These are phyloP conservation scores for Malassezia obtusa DNA, from an alignment of 1,284 basidiomycete species.

Conservation along the genomic window DNA sequence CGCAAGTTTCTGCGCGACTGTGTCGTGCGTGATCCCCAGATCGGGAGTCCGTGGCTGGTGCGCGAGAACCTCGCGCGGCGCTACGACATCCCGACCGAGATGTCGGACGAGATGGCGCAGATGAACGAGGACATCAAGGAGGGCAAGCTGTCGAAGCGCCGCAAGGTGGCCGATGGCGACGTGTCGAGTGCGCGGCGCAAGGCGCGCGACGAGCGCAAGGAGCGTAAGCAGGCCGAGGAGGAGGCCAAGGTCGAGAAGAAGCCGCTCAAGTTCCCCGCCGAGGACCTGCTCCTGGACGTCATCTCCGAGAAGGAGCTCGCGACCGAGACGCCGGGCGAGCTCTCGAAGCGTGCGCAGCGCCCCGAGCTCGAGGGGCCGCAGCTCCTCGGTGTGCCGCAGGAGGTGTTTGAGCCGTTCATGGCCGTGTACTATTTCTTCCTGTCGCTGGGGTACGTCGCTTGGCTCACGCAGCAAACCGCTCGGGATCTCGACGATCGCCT, in stretches of 20 bases:
- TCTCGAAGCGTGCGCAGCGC: conserved; percentile 49
- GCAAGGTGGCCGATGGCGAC: conserved; percentile 63
- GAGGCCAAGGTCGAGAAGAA: conserved; percentile 23
- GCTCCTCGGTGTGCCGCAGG: conserved; percentile 60
- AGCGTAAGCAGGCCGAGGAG: conserved; percentile 8
- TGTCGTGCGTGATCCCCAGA: conserved; percentile 75
- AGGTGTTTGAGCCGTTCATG: conserved; percentile 71
- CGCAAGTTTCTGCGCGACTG: conserved; percentile 91
- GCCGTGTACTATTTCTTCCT: conserved; percentile 86
- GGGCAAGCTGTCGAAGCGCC: conserved; percentile 56
- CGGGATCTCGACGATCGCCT: conserved; percentile 74
- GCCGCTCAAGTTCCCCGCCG: conserved; percentile 55
- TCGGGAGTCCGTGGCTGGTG: conserved; percentile 88
- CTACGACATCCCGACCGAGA: conserved; percentile 70
- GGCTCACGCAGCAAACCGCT: conserved; percentile 59
- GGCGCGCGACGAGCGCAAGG: conserved; percentile 52
- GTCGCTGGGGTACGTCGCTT: conserved; percentile 56
- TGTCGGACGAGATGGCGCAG: conserved; percentile 71
- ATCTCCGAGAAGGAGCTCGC: conserved; percentile 41
- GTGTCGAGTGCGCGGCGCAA: conserved; percentile 64
- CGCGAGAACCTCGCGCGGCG: conserved; percentile 70
- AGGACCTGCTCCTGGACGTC: conserved; percentile 51
- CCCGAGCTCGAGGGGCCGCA: conserved; percentile 67
- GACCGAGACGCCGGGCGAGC: conserved; percentile 27
- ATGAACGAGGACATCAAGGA: conserved; percentile 70